A percentile compares a stretch with the other conserved stretches of the same genome.
phyloP scores from a whole-genome alignment of 2,329 filamentous ascomycete genomes.

The Elsinoe arachidis region DNA sequence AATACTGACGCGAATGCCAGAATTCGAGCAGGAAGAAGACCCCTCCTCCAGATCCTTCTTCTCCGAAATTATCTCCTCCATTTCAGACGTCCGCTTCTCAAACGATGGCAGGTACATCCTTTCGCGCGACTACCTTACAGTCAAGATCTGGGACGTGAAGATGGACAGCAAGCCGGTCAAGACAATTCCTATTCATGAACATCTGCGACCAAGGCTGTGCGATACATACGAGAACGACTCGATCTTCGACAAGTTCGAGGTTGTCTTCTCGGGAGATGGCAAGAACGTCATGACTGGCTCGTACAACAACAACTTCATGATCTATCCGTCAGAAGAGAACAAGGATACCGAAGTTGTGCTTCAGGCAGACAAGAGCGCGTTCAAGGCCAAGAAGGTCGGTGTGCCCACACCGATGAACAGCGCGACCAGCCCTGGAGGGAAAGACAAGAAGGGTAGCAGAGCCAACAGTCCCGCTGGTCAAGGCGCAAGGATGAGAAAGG shows the following conservation, averaged over 20 bases:
- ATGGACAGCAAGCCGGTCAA: constrained; percentile 98
- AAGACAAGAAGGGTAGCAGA: constrained; percentile 64
- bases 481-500: constrained; percentile 93
- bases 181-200: constrained; percentile 97
- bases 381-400: constrained; percentile 99
- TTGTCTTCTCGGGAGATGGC: constrained; percentile 94
- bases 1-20: constrained; percentile 38
- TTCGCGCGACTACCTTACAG: constrained; percentile 93
- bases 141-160: constrained; percentile 99
- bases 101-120: constrained; percentile 94
- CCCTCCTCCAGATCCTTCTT: constrained; percentile 96
- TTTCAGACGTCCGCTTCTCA: constrained; percentile 96
- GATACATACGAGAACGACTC: constrained; percentile 99
- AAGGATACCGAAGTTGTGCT: constrained; percentile 96
- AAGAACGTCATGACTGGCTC: constrained; percentile 99
- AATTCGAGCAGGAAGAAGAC: constrained; percentile 98
- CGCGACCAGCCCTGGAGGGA: constrained; percentile 63
- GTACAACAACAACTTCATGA: constrained; percentile 99
- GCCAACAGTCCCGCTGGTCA: constrained; percentile 81
- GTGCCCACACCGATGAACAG: constrained; percentile 94
- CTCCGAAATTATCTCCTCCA: constrained; percentile 98
- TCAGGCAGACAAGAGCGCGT: constrained; percentile 96
- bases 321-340: constrained; percentile 91
- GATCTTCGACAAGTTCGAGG: constrained; percentile 99
- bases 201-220: constrained; percentile 84